These are phyloP conservation scores for Haplosporangium sp. DNA, from an alignment of 371 early-diverging fungal species.

Conservation along the genomic window DNA sequence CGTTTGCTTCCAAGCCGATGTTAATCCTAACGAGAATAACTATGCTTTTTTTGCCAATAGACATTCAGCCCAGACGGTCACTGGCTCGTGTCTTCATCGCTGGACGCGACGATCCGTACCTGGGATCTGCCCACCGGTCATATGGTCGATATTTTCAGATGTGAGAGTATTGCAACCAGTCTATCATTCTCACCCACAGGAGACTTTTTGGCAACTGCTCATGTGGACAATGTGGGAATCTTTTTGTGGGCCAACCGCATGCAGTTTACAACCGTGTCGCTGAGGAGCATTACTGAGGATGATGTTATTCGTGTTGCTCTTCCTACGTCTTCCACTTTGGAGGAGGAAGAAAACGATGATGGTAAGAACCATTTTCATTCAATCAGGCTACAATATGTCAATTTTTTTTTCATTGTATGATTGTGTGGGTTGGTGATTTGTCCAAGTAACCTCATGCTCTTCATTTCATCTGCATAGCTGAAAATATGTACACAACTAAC, in stretches of 20 bases:
- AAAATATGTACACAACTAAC: slow-evolving; percentile 54
- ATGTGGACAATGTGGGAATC: slow-evolving; percentile 91
- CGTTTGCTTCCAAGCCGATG: too few relatives aligned
- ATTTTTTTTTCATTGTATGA: too few relatives aligned
- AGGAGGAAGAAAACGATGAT: slow-evolving; percentile 57
- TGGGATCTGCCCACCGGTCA: slow-evolving; percentile 96
- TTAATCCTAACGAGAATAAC: too few relatives aligned
- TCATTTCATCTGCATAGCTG: slow-evolving; percentile 23
- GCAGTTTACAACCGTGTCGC: slow-evolving; percentile 74
- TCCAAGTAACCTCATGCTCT: not conserved
- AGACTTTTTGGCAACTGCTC: slow-evolving; percentile 92
- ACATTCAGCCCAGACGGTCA: slow-evolving; percentile 92
- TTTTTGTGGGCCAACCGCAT: slow-evolving; percentile 92
- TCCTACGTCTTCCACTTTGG: slow-evolving; percentile 64
- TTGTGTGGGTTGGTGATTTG: too few relatives aligned
- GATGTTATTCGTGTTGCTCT: slow-evolving; percentile 62
- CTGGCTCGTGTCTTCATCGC: slow-evolving; percentile 87
- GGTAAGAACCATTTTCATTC: slow-evolving; percentile 13
- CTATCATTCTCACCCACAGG: slow-evolving; percentile 90
- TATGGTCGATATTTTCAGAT: slow-evolving; percentile 85
- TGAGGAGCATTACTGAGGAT: slow-evolving; percentile 73
- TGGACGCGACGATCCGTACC: slow-evolving; percentile 90
- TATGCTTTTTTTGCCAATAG: slow-evolving; percentile 43
- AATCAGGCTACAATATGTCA: too few relatives aligned
- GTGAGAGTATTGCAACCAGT: slow-evolving; percentile 83